Base-by-base conservation (phyloP, 305 asterid species). In the Plantago lanceolata region DNA sequence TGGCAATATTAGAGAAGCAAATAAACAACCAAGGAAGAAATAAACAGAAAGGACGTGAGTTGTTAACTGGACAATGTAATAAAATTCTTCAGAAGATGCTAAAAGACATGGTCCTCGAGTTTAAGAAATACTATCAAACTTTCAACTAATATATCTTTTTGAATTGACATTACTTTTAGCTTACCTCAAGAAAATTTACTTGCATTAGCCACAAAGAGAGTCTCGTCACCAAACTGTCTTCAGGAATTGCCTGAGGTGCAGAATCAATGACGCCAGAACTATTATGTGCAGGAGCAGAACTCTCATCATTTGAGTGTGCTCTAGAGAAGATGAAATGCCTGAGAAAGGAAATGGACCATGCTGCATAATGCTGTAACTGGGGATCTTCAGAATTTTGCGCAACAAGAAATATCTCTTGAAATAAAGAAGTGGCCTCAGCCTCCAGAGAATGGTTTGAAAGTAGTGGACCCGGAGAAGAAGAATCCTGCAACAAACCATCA, bases 301-400 rank as follows among this genome's bases (percentile, higher is more conserved):
- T 70, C 69, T 71, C 84, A 76, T 80, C 87, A 63, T 73, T 76
- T 57, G 71, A 54, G 71, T 5, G 75, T 67, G 73, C 83, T 62
- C 74, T 72, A 69, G 81, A 74, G 75, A 87, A 81, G 52, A 85
- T 47, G 48, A 65, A 79, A 75, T 93, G 94, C 76, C 94, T 69
- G 58, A 93, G 97, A 80, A 84, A 85, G 19, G 95, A 86, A 71
- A 88, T 64, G 68, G 95, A 82, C 99, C 99, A 90, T 51, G 99
- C 88, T 55, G 95, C 97, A 76, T 78, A 73, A 65, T 90, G 85
- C 73, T 82, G 92, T 66, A 84, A 73, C 58, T 75, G 87, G 65
- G 82, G 84, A 69, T 87, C 90, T 75, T 79, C 82, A 73, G 93
- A 76, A 71, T 74, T 85, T 77, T 87, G 89, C 15, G 96, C 90